These are phyloP conservation scores for Uncinocarpus reesii DNA, from an alignment of 2,329 filamentous ascomycete species.

Conservation along the genomic window DNA sequence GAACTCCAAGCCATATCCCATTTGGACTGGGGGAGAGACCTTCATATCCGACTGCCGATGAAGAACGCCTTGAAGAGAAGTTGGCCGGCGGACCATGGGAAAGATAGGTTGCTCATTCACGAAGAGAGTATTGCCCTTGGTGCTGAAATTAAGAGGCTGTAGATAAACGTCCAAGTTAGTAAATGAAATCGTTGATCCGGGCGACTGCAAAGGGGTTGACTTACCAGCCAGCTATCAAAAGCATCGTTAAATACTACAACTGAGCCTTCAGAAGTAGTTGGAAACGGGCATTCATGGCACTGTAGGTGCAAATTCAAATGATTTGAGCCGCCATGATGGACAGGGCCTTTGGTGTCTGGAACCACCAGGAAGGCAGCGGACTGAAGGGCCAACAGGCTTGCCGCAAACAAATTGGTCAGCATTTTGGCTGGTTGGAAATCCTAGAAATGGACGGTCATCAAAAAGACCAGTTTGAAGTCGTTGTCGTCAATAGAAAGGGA, in stretches of 20 bases:
- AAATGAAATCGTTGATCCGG: background rate
- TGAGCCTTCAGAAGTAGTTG: slow-evolving; percentile 24
- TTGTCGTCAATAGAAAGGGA: too few species aligned
- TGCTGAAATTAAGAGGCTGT: slow-evolving; percentile 31
- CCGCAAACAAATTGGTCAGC: slow-evolving; percentile 29
- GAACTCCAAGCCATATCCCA: slow-evolving; percentile 38
- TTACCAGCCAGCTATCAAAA: slow-evolving; percentile 30
- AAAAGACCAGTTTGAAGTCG: too few species aligned
- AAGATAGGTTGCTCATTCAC: slow-evolving; percentile 34
- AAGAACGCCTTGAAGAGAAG: slow-evolving; percentile 27
- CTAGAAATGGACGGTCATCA: background rate
- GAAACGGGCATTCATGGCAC: slow-evolving; percentile 34
- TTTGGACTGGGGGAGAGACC: slow-evolving; percentile 28
- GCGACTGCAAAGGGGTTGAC: slow-evolving; percentile 17
- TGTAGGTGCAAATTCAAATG: slow-evolving; percentile 25
- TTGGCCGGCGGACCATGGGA: slow-evolving; percentile 25
- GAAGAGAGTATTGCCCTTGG: slow-evolving; percentile 27
- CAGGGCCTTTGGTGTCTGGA: slow-evolving; percentile 19
- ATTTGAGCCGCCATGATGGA: slow-evolving; percentile 21
- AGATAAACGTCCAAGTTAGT: slow-evolving; percentile 6
- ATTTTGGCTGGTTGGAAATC: slow-evolving; percentile 23
- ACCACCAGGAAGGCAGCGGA: slow-evolving; percentile 32
- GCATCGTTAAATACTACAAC: slow-evolving; percentile 28
- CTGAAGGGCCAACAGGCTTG: slow-evolving; percentile 27
- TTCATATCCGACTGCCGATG: slow-evolving; percentile 29